phyloP scores from a whole-genome alignment of 1,139 yeast genomes.

The Suhomyces bokatorum region DNA sequence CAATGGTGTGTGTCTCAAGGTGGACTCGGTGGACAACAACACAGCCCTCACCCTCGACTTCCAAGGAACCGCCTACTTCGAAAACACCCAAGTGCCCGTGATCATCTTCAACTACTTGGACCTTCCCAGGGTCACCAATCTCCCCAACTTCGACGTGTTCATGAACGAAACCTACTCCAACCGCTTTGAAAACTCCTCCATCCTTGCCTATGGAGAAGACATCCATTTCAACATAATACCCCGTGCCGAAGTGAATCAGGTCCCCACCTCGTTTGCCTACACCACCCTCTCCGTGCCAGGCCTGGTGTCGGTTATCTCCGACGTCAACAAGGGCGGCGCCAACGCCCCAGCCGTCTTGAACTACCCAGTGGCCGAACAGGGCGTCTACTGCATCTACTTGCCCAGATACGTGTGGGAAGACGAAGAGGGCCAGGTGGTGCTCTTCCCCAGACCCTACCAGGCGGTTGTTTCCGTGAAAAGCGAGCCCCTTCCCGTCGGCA shows the following conservation, averaged over 20 bases:
- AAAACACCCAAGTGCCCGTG: constrained; percentile 14
- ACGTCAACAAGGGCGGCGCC: not conserved
- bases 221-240: constrained; percentile 12
- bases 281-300: constrained; percentile 6
- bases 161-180: constrained; percentile 13
- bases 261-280: constrained; percentile 8
- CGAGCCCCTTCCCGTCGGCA: constrained; percentile 10
- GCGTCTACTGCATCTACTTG: constrained; percentile 18
- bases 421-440: constrained; percentile 5
- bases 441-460: constrained; percentile 8
- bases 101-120: constrained; percentile 18
- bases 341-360: constrained; percentile 4
- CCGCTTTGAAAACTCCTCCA: constrained; percentile 7
- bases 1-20: constrained; percentile 16
- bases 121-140: constrained; percentile 11
- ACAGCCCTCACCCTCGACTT: constrained; percentile 13
- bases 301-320: not conserved
- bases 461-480: constrained; percentile 6
- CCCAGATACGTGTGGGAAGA: constrained; percentile 14
- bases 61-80: constrained; percentile 2
- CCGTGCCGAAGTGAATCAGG: not conserved
- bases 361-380: constrained; percentile 10
- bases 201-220: constrained; percentile 6
- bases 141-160: constrained; percentile 16
- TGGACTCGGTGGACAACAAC: constrained; percentile 10